Evolutionary conservation across 768 basidiomycete genomes (phyloP), one percentile per base, ranked within the genome.

Genomic region (Rhodotorula graminis): DNA sequence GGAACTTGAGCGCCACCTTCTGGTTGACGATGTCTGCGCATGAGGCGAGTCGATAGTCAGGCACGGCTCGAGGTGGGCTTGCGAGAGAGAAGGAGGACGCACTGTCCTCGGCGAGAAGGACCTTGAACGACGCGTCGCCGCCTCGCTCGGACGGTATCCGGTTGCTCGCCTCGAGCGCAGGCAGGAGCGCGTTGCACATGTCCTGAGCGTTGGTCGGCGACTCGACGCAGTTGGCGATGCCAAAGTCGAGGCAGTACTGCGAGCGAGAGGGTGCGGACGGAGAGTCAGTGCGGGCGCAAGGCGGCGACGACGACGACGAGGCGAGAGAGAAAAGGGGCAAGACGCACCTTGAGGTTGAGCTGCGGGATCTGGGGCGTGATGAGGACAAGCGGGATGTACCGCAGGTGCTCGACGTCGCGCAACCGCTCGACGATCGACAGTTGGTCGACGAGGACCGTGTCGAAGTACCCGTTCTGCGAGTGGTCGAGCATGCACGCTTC

Each of bases 351-450:
- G 71, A 78, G 73, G 61, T 80, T 77, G 50, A 80, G 74, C 46
- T 77, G 70, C 21, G 77, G 75, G 19, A 77, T 77, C 58, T 74
- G 69, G 19, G 77, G 69, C 18, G 71, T 74, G 64, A 79, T 73
- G 59, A 99, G 86, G 3, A 97, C 93, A 70, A 97, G 90, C 0
- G 96, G 96, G 73, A 99, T 96, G 79, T 97, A 97, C 61, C 96
- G 88, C 69, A 99, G 83, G 79, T 95, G 92, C 79, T 99, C 96
- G 73, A 90, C 74, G 80, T 96, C 93, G 63, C 95, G 87, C 67
- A 98, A 85, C 75, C 85, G 87, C 80, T 96, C 93, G 33, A 95
- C 93, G 77, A 92, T 87, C 58, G 81, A 84, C 73, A 95, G 83
- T 55, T 92, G 91, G 82, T 98, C 95, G 44, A 95, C 91, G 58